Conservation (phyloP, 345 rosid genomes). For the Arabidopsis suecica region DNA sequence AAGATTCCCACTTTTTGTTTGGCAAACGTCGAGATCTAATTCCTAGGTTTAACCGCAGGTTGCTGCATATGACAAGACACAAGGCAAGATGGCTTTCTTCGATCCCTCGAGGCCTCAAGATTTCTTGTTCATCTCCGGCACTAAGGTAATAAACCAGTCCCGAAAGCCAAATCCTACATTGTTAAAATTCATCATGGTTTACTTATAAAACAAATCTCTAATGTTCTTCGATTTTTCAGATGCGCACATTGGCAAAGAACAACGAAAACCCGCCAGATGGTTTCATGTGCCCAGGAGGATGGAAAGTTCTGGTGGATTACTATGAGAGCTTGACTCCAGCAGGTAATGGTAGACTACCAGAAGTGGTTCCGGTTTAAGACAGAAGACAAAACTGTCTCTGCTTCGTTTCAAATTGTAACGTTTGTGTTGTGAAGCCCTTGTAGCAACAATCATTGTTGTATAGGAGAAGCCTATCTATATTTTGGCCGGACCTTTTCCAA, state of each 20-base stretch:
- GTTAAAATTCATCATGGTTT: background rate
- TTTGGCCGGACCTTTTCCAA: constrained; percentile 34
- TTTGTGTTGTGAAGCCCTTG: constrained; percentile 30
- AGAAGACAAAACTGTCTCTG: constrained; percentile 9
- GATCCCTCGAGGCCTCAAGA: constrained; percentile 92
- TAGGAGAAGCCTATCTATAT: constrained; percentile 32
- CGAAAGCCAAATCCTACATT: background rate
- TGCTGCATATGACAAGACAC: constrained; percentile 94
- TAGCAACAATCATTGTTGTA: constrained; percentile 39
- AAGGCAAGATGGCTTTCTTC: constrained; percentile 98
- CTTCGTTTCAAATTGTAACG: constrained; percentile 17
- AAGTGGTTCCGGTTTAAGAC: constrained; percentile 67
- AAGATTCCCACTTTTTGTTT: background rate
- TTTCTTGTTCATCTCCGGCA: constrained; percentile 93
- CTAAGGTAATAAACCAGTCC: constrained; percentile 62
- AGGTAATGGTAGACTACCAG: constrained; percentile 56
- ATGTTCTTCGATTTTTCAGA: constrained; percentile 48
- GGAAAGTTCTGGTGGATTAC: constrained; percentile 91
- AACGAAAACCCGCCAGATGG: constrained; percentile 94
- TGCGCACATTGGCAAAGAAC: constrained; percentile 92
- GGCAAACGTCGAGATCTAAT: constrained; percentile 13
- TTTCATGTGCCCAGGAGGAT: constrained; percentile 97
- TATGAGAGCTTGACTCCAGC: constrained; percentile 71
- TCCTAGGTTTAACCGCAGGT: constrained; percentile 52
- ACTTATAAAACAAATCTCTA: background rate